These are phyloP conservation scores for Chaetomidium leptoderma DNA, from an alignment of 495 filamentous ascomycete species.

Conservation along the genomic window DNA sequence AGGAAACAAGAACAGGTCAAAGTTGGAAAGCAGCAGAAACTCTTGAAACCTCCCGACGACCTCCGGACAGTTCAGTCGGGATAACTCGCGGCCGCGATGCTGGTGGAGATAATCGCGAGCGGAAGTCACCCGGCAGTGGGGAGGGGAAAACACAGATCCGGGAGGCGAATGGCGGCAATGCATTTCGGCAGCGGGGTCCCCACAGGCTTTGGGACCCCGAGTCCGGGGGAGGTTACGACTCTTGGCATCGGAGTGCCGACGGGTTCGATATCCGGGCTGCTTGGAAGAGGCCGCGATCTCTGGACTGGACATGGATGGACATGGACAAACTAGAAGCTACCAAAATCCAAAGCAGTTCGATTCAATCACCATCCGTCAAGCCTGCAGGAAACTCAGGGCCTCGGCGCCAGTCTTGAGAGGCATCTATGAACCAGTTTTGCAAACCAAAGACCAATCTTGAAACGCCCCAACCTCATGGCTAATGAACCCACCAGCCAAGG, in stretches of 20 bases:
- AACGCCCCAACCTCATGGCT: too few relatives aligned
- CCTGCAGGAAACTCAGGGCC: neutral
- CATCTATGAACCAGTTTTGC: neutral
- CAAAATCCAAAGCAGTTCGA: neutral
- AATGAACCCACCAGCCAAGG: neutral
- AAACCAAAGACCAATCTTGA: neutral
- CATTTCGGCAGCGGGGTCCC: constrained; percentile 26
- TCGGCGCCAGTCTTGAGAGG: constrained; percentile 9
- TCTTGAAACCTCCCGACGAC: neutral
- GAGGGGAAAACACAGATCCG: constrained; percentile 25
- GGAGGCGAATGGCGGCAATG: constrained; percentile 25
- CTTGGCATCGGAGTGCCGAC: neutral
- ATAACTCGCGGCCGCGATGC: constrained; percentile 18
- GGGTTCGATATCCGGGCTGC: neutral
- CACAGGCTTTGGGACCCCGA: constrained; percentile 7
- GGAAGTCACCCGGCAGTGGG: constrained; percentile 20
- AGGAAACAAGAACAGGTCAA: constrained; percentile 8
- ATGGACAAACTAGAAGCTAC: too few relatives aligned
- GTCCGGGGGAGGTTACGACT: neutral
- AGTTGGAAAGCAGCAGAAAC: constrained; percentile 6
- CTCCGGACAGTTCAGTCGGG: constrained; percentile 12
- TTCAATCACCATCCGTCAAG: neutral
- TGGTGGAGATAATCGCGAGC: constrained; percentile 15
- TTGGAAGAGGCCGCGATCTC: too few relatives aligned
- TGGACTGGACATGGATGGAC: too few relatives aligned